Base-by-base conservation (phyloP, 2,329 filamentous ascomycete genomes). In the Escovopsis weberi region DNA sequence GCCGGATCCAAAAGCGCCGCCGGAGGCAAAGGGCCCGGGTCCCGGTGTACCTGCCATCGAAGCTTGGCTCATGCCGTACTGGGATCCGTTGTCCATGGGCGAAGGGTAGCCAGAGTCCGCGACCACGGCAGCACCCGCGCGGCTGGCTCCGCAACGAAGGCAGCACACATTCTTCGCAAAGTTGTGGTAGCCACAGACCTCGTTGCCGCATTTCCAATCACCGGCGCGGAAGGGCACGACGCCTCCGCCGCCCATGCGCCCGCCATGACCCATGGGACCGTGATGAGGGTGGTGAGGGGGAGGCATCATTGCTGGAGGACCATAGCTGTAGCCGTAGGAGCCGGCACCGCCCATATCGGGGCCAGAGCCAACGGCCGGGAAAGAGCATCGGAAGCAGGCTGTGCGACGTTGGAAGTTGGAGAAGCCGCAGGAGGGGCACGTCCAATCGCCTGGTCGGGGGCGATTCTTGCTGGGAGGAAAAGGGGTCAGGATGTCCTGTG, bases 91-190 rank as follows among this genome's bases (percentile, higher is more conserved):
- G 48, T 94, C 87, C 82, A 95, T 94, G 18, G 85, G 81, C 10
- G 85, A 88, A 12, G 85, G 82, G 64, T 91, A 94, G 37, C 85
- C 85, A 34, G 87, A 89, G 61, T 96, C 91, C 28, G 89, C 89
- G 45, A 96, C 86, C 40, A 98, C 85, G 12, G 89, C 88, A 45
- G 91, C 91, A 48, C 85, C 86, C 47, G 89, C 89, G 54, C 91
- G 85, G 61, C 87, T 93, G 42, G 89, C 91, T 60, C 91, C 91
- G 59, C 91, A 98, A 46, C 91, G 85, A 48, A 98, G 77, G 64
- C 91, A 98, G 65, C 86, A 94, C 45, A 96, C 89, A 56, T 98
- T 98, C 76, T 98, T 98, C 48, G 91, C 91, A 59, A 98, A 98
- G 69, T 98, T 98, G 70, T 98, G 91, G 64, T 98, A 98, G 45